These are phyloP conservation scores for Sphaerulina musiva DNA, from an alignment of 2,329 filamentous ascomycete species.

Conservation along the genomic window DNA sequence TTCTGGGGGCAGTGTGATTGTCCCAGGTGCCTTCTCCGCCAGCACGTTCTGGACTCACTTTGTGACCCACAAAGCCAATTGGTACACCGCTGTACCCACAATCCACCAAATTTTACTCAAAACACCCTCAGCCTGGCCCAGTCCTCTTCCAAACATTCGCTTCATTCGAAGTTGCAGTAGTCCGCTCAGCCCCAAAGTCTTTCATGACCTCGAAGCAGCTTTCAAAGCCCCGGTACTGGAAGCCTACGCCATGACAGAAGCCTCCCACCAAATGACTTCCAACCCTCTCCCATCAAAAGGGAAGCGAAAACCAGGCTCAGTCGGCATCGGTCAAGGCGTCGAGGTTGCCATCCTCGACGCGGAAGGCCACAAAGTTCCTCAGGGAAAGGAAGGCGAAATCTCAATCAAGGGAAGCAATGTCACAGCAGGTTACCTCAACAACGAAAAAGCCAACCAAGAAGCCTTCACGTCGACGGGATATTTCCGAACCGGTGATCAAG, in stretches of 20 bases:
- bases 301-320: slow-evolving; percentile 72
- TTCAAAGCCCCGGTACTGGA: slow-evolving; percentile 77
- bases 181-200: slow-evolving; percentile 72
- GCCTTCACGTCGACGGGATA: slow-evolving; percentile 70
- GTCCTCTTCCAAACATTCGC: slow-evolving; percentile 63
- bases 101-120: slow-evolving; percentile 86
- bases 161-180: slow-evolving; percentile 87
- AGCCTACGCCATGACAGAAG: slow-evolving; percentile 90
- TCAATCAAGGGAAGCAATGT: slow-evolving; percentile 78
- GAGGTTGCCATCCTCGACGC: slow-evolving; percentile 71
- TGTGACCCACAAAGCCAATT: slow-evolving; percentile 66
- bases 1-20: slow-evolving; percentile 71
- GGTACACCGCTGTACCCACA: slow-evolving; percentile 90
- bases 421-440: slow-evolving; percentile 80
- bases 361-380: slow-evolving; percentile 59
- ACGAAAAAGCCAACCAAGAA: slow-evolving; percentile 64
- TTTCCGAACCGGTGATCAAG: slow-evolving; percentile 84
- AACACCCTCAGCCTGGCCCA: slow-evolving; percentile 54
- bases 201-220: slow-evolving; percentile 68
- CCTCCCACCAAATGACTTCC: slow-evolving; percentile 77
- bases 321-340: slow-evolving; percentile 77
- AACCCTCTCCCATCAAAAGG: slow-evolving; percentile 52
- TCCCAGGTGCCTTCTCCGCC: slow-evolving; percentile 73
- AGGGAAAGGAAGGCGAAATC: slow-evolving; percentile 71
- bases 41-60: slow-evolving; percentile 79